Conservation (phyloP, 345 rosid species). For the Moringa oleifera region DNA sequence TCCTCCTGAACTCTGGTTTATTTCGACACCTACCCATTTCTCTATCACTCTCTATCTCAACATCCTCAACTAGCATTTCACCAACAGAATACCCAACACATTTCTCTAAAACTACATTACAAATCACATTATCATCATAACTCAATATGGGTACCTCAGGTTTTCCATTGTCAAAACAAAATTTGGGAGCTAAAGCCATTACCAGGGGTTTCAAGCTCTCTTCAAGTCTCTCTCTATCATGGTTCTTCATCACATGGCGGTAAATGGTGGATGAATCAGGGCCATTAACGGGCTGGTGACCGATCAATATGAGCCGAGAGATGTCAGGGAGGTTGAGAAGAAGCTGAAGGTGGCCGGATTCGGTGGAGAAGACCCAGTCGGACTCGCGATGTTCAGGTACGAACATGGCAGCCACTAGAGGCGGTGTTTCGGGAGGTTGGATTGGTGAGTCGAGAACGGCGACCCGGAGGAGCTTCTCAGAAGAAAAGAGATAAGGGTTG, state of each 20-base stretch:
- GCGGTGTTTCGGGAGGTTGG: conserved; percentile 17
- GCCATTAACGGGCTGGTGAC: conserved; percentile 26
- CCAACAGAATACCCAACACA: conserved; percentile 50
- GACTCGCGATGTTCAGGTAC: conserved; percentile 66
- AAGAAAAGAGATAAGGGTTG: conserved; percentile 11
- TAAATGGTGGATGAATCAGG: conserved; percentile 19
- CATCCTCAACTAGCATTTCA: conserved; percentile 81
- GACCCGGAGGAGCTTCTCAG: conserved; percentile 43
- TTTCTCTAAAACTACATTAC: conserved; percentile 43
- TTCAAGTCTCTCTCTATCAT: conserved; percentile 20
- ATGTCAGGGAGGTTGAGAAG: conserved; percentile 47
- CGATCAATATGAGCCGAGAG: conserved; percentile 62
- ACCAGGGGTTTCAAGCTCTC: conserved; percentile 40
- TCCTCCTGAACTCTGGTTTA: conserved; percentile 60
- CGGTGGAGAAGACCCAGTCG: conserved; percentile 90
- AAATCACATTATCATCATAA: conserved; percentile 56
- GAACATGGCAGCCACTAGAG: conserved; percentile 57
- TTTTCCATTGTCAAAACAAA: conserved; percentile 13
- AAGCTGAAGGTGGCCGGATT: conserved; percentile 80
- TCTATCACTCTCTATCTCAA: conserved; percentile 33
- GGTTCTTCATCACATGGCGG: conserved; percentile 12
- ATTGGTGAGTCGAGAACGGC: conserved; percentile 80
- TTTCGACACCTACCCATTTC: neutral
- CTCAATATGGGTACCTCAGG: conserved; percentile 42
- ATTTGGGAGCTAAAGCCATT: conserved; percentile 46